These are phyloP conservation scores for Nothopassalora personata DNA, from an alignment of 2,329 filamentous ascomycete genomes.

Conservation along the genomic window DNA sequence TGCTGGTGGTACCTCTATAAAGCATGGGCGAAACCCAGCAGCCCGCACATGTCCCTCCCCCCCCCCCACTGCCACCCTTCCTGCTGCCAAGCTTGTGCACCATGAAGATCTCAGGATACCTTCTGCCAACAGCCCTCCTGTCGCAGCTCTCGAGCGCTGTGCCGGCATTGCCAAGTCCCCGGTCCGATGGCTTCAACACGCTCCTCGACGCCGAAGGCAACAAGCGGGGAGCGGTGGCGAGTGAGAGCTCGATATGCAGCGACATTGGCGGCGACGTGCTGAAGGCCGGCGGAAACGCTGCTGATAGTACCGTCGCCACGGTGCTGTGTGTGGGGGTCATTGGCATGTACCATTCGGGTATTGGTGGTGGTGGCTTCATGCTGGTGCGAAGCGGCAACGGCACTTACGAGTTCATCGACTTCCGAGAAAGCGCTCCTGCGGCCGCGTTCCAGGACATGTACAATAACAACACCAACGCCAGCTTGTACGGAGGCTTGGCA, in stretches of 20 bases:
- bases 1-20: too few relatives aligned
- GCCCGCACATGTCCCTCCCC: not conserved
- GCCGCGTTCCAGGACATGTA: conserved; percentile 84
- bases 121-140: conserved; percentile 17
- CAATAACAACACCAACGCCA: conserved; percentile 60
- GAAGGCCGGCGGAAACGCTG: conserved; percentile 47
- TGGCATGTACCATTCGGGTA: conserved; percentile 54
- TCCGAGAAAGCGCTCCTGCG: conserved; percentile 79
- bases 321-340: conserved; percentile 45
- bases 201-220: conserved; percentile 20
- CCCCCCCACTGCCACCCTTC: not conserved
- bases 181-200: conserved; percentile 10
- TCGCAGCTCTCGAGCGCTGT: conserved; percentile 13
- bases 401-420: conserved; percentile 82
- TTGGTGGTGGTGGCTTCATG: conserved; percentile 81
- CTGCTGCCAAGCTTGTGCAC: conserved; percentile 1
- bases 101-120: conserved; percentile 14
- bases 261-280: conserved; percentile 45
- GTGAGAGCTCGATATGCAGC: conserved; percentile 42
- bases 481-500: conserved; percentile 45
- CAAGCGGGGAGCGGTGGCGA: conserved; percentile 43
- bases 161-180: conserved; percentile 12
- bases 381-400: conserved; percentile 51
- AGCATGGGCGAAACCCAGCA: not conserved
- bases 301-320: conserved; percentile 46